These are phyloP conservation scores for Hypoxylon perforatum DNA, from an alignment of 495 filamentous ascomycete species.

Conservation along the genomic window DNA sequence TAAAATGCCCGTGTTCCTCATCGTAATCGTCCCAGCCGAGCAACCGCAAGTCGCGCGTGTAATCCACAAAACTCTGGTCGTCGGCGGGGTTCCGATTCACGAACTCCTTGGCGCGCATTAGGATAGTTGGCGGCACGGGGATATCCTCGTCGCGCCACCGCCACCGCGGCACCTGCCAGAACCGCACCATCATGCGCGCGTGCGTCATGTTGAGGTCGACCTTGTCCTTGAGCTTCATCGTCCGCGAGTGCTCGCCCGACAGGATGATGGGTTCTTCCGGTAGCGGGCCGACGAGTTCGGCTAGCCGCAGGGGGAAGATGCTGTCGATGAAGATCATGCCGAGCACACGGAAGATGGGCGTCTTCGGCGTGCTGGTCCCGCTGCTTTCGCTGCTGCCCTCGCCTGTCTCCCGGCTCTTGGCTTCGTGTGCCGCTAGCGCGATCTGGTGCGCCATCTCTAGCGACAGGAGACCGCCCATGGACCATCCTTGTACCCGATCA, in stretches of 20 bases:
- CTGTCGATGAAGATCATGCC: conserved; percentile 61
- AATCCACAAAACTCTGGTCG: conserved; percentile 49
- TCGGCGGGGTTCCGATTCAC: conserved; percentile 41
- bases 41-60: conserved; percentile 38
- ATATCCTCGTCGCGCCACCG: conserved; percentile 23
- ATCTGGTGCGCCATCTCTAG: conserved; percentile 55
- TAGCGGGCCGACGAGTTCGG: conserved; percentile 20
- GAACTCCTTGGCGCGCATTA: conserved; percentile 50
- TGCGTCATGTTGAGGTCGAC: conserved; percentile 51
- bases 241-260: conserved; percentile 39
- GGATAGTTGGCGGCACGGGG: conserved; percentile 47
- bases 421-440: conserved; percentile 21
- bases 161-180: conserved; percentile 53
- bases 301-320: conserved; percentile 44
- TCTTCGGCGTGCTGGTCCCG: conserved; percentile 17
- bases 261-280: conserved; percentile 34
- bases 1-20: conserved; percentile 40
- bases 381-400: conserved; percentile 3
- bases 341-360: conserved; percentile 40
- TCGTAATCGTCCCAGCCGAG: conserved; percentile 56
- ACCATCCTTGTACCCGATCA: conserved; percentile 52
- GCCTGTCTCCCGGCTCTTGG: neutral
- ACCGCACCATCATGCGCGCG: conserved; percentile 48
- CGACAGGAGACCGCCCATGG: conserved; percentile 55
- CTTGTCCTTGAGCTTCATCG: conserved; percentile 52